phyloP scores from a whole-genome alignment of 306 rosid species.

The Canavalia ensiformis region DNA sequence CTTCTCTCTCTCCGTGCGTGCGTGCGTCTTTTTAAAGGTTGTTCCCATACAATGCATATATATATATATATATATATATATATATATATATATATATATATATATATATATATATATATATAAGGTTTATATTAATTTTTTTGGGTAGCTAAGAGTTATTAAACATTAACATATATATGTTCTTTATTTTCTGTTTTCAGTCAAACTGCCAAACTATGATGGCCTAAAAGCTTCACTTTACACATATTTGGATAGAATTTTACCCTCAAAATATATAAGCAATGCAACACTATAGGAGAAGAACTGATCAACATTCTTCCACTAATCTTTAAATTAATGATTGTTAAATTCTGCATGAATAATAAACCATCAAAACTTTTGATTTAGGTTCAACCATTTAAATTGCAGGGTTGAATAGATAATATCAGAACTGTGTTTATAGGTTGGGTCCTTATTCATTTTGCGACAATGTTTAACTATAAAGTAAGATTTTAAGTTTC shows the following conservation, averaged over 20 bases:
- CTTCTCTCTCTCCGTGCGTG: too few relatives aligned
- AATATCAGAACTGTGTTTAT: background rate
- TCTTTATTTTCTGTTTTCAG: constrained; percentile 20
- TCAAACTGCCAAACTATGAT: background rate
- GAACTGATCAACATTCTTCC: too few relatives aligned
- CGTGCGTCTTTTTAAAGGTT: background rate
- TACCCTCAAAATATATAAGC: background rate
- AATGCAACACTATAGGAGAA: background rate
- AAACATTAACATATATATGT: background rate
- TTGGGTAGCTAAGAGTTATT: background rate
- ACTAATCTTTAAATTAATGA: background rate
- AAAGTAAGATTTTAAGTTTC: too few relatives aligned
- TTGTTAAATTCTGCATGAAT: background rate
- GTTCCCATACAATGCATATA: constrained; percentile 14
- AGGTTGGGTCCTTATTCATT: too few relatives aligned
- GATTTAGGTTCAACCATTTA: background rate
- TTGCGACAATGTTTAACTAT: too few relatives aligned
- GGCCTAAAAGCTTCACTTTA: background rate
- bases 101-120: background rate
- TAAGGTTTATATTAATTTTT: constrained; percentile 1
- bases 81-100: background rate
- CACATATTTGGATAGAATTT: background rate
- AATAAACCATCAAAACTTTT: background rate
- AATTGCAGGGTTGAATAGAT: background rate
- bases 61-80: background rate